These are phyloP conservation scores for Tetrahymena elliotti DNA, from an alignment of 73 alveolate genomes.

Conservation along the genomic window DNA sequence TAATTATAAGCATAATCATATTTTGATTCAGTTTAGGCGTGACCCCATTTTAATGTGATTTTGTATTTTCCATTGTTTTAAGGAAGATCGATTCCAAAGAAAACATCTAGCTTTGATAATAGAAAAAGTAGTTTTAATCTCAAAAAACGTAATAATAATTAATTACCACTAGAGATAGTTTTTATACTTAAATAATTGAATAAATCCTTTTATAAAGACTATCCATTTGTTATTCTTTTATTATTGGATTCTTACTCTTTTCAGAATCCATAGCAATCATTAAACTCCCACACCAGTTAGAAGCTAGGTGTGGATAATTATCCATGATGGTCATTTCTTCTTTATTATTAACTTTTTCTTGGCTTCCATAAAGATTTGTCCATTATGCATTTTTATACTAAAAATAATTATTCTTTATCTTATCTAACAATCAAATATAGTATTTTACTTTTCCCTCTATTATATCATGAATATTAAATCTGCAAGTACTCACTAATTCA, in stretches of 20 bases:
- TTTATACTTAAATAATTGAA: background rate
- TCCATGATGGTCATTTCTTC: background rate
- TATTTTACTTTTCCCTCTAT: background rate
- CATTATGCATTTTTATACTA: background rate
- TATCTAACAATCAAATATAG: background rate
- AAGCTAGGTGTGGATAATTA: background rate
- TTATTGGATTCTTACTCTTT: background rate
- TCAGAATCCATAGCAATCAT: background rate
- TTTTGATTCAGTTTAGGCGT: background rate
- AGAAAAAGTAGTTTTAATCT: no score
- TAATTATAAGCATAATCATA: background rate
- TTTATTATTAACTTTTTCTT: background rate
- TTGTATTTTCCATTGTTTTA: background rate
- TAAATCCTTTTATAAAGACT: background rate
- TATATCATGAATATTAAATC: background rate
- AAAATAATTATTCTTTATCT: background rate
- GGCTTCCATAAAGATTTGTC: background rate
- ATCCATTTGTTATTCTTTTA: background rate
- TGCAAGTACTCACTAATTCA: background rate
- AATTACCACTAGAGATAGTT: background rate
- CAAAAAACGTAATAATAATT: background rate
- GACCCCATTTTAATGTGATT: background rate
- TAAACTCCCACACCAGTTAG: background rate
- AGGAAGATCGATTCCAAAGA: background rate
- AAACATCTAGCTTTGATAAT: background rate